phyloP scores from a whole-genome alignment of 2,329 filamentous ascomycete genomes.

The Aspergillus fructus region DNA sequence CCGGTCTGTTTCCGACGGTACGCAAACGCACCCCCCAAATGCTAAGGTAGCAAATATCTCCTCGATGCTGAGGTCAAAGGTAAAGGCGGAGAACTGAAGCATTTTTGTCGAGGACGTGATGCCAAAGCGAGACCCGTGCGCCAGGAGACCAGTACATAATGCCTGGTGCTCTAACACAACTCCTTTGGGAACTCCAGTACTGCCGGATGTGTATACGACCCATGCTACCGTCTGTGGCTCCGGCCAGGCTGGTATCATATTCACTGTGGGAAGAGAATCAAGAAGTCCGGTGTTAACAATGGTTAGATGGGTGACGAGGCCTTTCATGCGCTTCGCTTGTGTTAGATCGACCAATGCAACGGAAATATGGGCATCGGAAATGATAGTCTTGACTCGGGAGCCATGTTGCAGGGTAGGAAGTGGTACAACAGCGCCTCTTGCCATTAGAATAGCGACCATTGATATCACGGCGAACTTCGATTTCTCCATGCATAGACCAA shows the following conservation, averaged over 20 bases:
- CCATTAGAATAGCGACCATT: too few species aligned
- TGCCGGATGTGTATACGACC: background rate
- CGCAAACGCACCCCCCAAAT: background rate
- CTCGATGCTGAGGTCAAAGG: background rate
- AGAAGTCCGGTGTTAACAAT: background rate
- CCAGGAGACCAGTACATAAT: background rate
- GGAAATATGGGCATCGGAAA: background rate
- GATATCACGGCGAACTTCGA: too few species aligned
- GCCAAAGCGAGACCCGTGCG: background rate
- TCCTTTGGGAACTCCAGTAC: background rate
- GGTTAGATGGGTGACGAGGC: background rate
- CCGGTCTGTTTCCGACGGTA: background rate
- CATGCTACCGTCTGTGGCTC: background rate
- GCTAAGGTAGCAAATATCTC: background rate
- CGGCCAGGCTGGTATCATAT: background rate
- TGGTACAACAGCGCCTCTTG: background rate
- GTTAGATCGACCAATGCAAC: background rate
- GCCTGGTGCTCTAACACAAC: background rate
- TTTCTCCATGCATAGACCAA: too few species aligned
- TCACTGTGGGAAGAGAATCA: background rate
- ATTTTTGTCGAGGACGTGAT: background rate
- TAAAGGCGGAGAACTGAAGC: background rate
- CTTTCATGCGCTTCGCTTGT: background rate
- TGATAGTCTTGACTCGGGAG: background rate
- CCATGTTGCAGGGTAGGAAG: background rate